phyloP scores from a whole-genome alignment of 257 asterid species.

The Jasminum sambac region DNA sequence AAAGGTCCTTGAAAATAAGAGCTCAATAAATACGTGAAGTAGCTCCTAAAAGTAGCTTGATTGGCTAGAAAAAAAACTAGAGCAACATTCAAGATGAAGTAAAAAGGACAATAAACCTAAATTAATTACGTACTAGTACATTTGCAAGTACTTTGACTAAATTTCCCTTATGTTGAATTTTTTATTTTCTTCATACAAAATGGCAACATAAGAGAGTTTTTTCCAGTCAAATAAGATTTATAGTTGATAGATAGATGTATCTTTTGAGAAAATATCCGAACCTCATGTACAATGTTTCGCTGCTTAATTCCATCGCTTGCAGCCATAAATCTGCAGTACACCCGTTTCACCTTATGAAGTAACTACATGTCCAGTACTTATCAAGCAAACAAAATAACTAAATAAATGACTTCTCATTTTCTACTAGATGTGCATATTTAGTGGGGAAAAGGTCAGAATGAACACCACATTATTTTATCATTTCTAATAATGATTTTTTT shows the following conservation, averaged over 20 bases:
- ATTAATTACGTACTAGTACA: not conserved
- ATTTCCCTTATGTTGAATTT: not conserved
- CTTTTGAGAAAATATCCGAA: conserved; percentile 21
- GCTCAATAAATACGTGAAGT: not conserved
- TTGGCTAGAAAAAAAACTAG: not conserved
- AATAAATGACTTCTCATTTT: not conserved
- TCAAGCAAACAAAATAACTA: not conserved
- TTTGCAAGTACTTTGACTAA: not conserved
- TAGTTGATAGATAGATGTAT: not conserved
- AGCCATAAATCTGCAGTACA: conserved; percentile 65
- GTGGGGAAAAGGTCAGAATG: too few relatives aligned
- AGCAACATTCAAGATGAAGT: not conserved
- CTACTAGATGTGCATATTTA: too few relatives aligned
- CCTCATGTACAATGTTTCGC: conserved; percentile 68
- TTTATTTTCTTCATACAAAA: not conserved
- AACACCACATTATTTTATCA: not conserved
- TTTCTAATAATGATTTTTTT: not conserved
- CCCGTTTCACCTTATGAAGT: not conserved
- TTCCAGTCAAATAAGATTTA: not conserved
- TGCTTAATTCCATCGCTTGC: conserved; percentile 83
- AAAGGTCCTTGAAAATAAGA: not conserved
- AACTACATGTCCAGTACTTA: not conserved
- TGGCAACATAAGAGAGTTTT: not conserved
- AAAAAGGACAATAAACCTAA: not conserved
- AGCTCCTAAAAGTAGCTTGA: not conserved